phyloP scores from a whole-genome alignment of 257 asterid genomes.

The Paulownia fortunei region DNA sequence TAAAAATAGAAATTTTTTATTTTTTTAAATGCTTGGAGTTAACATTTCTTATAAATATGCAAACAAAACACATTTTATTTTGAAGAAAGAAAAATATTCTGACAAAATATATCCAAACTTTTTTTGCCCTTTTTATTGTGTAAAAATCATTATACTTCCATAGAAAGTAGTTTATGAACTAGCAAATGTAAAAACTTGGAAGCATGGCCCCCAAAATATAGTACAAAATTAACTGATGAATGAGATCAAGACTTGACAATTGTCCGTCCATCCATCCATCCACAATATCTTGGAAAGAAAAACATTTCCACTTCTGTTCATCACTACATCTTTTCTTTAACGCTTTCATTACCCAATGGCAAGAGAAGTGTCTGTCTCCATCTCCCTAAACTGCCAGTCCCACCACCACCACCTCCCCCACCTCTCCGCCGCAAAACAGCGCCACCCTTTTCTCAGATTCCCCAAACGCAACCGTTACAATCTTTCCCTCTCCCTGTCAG shows the following conservation, averaged over 20 bases:
- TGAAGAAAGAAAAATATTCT: too few species aligned
- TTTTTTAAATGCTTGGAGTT: too few species aligned
- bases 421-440: conserved; percentile 50
- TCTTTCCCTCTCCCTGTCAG: conserved; percentile 48
- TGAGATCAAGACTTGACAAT: neutral
- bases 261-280: neutral
- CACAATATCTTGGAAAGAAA: conserved; percentile 25
- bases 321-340: neutral
- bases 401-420: conserved; percentile 44
- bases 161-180: too few species aligned
- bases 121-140: too few species aligned
- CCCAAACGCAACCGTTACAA: conserved; percentile 41
- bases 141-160: too few species aligned
- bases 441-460: conserved; percentile 51
- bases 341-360: conserved; percentile 48
- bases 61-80: too few species aligned
- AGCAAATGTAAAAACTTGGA: too few species aligned
- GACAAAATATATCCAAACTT: too few species aligned
- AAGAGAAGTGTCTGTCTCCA: conserved; percentile 52
- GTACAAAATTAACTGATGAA: neutral
- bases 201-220: neutral
- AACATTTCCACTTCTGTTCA: neutral
- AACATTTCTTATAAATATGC: too few species aligned
- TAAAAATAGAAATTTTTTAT: too few species aligned
- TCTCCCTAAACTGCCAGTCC: conserved; percentile 47